Conservation (phyloP, 768 basidiomycete genomes). For the Clavulina sp. region DNA sequence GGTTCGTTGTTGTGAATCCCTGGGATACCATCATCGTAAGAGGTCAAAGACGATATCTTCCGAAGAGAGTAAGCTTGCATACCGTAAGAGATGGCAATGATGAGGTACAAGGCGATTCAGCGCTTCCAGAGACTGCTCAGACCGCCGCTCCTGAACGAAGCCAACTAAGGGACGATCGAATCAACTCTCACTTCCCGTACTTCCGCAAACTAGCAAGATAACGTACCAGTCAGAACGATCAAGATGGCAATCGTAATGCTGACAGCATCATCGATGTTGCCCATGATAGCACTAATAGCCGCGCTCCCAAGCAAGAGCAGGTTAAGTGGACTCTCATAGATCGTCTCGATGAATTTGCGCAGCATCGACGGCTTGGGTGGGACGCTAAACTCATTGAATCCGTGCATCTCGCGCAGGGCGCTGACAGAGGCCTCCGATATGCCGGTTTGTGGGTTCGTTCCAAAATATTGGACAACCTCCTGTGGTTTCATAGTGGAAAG, state of each 20-base stretch:
- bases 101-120: constrained; percentile 95
- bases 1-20: constrained; percentile 49
- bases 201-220: not conserved
- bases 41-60: not conserved
- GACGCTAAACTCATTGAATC: constrained; percentile 91
- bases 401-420: constrained; percentile 45
- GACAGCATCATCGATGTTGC: constrained; percentile 87
- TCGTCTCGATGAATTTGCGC: constrained; percentile 84
- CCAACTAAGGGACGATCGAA: constrained; percentile 35
- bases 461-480: constrained; percentile 60
- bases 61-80: constrained; percentile 9
- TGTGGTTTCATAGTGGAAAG: constrained; percentile 16
- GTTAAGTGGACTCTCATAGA: constrained; percentile 89
- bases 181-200: not conserved
- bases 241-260: constrained; percentile 84
- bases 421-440: constrained; percentile 46
- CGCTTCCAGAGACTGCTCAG: constrained; percentile 86
- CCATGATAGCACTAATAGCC: constrained; percentile 74
- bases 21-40: constrained; percentile 8
- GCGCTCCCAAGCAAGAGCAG: constrained; percentile 83
- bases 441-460: constrained; percentile 43
- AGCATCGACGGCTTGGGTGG: constrained; percentile 59
- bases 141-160: constrained; percentile 88
- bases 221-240: constrained; percentile 80
- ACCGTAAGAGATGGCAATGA: constrained; percentile 79